Evolutionary conservation across 2,329 filamentous ascomycete species (phyloP), one percentile per base, ranked within the genome.

Genomic region (Calonectria fujianensis): DNA sequence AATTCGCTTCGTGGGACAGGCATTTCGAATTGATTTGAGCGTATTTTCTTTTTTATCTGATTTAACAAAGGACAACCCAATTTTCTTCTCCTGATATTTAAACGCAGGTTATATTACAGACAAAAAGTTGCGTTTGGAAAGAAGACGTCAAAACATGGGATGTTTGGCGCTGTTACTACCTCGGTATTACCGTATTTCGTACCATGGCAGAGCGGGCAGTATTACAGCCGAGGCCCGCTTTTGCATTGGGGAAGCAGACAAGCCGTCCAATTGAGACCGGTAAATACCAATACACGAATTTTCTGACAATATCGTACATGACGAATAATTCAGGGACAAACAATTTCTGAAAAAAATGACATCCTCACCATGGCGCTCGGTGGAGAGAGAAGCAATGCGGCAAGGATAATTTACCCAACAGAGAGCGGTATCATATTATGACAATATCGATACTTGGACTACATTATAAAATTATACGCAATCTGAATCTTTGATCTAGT

Each of bases 221-320:
- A 29, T 63, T 41, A 29, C 57, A 27, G 24, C 57, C 57, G 57
- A 27, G 57, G 57, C 57, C 57, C 57, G 35, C 27, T 41, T 63
- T 63, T 63, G n/a, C 16, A 10, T 20, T 32, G 13, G 20, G 3
- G 31, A 61, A 18, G 11, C 32, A n/a, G 24, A 13, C n/a, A 18
- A 45, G 18, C 32, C 37, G 20, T 20, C 20, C 24, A 9, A 37
- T 41, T 20, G 27, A 63, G 13, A 0, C 11, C 16, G 18, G 31
- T 10, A 11, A 32, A n/a, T 10, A 4, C 16, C 14, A 20, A 11
- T 13, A 41, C n/a, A 61, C 14, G n/a, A 61, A 41, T 61, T 61
- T 14, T 41, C 35, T 29, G 57, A 61, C 35, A 18, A 39, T 18
- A 16, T 6, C 1, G 4, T 39, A 1, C 16, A 24, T 41, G 31